These are phyloP conservation scores for Amborella trichopoda DNA, from an alignment of 164 flowering plant genomes.

Conservation along the genomic window DNA sequence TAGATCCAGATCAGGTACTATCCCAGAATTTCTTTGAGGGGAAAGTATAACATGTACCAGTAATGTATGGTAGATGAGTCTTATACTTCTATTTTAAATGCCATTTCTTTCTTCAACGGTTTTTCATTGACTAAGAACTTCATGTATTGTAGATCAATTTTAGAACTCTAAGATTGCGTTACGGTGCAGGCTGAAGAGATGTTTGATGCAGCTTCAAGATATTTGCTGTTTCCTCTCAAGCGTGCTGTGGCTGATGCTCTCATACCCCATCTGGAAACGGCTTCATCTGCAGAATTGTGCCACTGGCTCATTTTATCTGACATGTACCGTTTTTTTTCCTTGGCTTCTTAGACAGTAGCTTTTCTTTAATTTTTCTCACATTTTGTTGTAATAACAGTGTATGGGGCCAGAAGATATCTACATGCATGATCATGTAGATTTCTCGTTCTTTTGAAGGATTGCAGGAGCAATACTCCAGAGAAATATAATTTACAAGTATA, in stretches of 20 bases:
- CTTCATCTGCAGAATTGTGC: conserved; percentile 77
- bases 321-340: conserved; percentile 36
- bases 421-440: too few species aligned
- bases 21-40: too few species aligned
- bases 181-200: conserved; percentile 77
- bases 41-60: neutral
- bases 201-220: conserved; percentile 98
- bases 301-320: conserved; percentile 87
- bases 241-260: conserved; percentile 94
- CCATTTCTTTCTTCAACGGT: neutral
- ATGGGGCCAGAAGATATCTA: too few species aligned
- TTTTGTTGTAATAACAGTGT: too few species aligned
- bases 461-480: too few species aligned
- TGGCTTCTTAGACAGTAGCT: neutral
- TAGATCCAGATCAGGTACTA: conserved; percentile 91
- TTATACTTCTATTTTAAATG: too few species aligned
- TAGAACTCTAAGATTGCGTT: too few species aligned
- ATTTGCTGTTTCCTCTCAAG: conserved; percentile 85
- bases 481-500: too few species aligned
- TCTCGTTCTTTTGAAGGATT: too few species aligned
- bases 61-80: too few species aligned
- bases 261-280: conserved; percentile 73
- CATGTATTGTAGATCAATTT: too few species aligned
- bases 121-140: neutral
- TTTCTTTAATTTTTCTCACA: neutral